Evolutionary conservation across 345 rosid species (phyloP), one percentile per base, ranked within the genome.

Genomic region (Hevea brasiliensis): DNA sequence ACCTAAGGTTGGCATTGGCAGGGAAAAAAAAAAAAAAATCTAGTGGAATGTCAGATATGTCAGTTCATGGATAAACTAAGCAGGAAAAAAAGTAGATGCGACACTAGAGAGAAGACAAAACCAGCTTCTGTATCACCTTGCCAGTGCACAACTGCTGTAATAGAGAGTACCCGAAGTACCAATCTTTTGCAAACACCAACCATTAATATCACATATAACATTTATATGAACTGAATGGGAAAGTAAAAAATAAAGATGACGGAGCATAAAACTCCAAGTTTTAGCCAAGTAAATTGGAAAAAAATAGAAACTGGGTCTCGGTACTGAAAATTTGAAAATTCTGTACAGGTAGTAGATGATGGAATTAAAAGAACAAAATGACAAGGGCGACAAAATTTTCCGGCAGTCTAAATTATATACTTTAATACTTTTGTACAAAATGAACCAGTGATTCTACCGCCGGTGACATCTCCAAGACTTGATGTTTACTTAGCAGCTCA

Each of bases 401-500:
- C 86, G 72, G 85, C 82, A 58, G 76, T 26, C 66, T 79, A 71
- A 68, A 62, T 56, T 44, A 32, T 26, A 32, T 70, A 29, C 27
- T 42, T 79, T 77, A 21, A 32, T 70, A 29, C 27, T 42, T 79
- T 77, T 83, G 83, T 87, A 81, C 91, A 83, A 51, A 72, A 75
- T 65, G 73, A 68, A 78, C 80, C 79, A 69, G 80, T 66, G 67
- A 73, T 70, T 81, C 80, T 24, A 68, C 82, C 76, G 84, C 87
- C 81, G 87, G 83, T 73, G 41, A 72, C 67, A 55, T 71, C 72
- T 74, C 76, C 20, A 50, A 76, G 48, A 53, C 63, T 41, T 42
- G 54, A 17, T 42, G 3, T 57, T 27, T 18, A 23, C 29, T 87
- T 71, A 95, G 86, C 94, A 95, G 78, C 92, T 95, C 61, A 92